Evolutionary conservation across 768 basidiomycete genomes (phyloP), one percentile per base, ranked within the genome.

Genomic region (Boletellus ananiceps): DNA sequence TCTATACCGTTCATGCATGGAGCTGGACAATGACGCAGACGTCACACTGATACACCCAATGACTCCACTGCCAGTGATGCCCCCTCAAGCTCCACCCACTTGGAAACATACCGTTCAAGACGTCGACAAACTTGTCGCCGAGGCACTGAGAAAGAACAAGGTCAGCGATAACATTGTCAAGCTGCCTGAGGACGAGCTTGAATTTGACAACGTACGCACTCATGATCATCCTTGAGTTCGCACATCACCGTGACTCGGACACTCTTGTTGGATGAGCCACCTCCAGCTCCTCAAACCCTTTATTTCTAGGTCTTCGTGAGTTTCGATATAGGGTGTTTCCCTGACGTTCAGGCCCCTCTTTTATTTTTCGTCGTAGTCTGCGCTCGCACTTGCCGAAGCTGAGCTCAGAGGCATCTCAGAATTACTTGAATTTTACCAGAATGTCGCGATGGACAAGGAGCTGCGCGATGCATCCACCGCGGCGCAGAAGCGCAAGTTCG

Each of bases 401-500:
- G 62, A 71, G 15, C 69, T 82, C 31, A 77, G 81, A 35, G 58
- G 61, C n/a, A 58, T 70, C 27, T 63, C 72, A 7, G 85, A 87
- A 52, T 84, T 84, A 0, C 73, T 88, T 16, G 68, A 74, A 0
- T 93, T 94, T 68, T 87, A 91, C 61, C 86, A 90, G 64, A 87
- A 91, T 56, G 88, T 93, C 21, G 86, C 88, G 21, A 71, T 81
- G 1, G 71, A 75, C 47, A 83, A 89, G 63, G 80, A 77, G 37
- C 76, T 93, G 15, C 80, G 91, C 1, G 90, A 93, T 61, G 87
- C 88, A 1, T 84, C 87, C 4, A 88, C 81, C 47, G 77, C 78
- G 35, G 84, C 85, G 2, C 86, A 92, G 62, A 75, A 79, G n/a
- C 71, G 80, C n/a, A n/a, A n/a, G n/a, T 31, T 69, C 83, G n/a